These are phyloP conservation scores for Globisporangium paroecandrum DNA, from an alignment of 352 stramenopile genomes.

Conservation along the genomic window DNA sequence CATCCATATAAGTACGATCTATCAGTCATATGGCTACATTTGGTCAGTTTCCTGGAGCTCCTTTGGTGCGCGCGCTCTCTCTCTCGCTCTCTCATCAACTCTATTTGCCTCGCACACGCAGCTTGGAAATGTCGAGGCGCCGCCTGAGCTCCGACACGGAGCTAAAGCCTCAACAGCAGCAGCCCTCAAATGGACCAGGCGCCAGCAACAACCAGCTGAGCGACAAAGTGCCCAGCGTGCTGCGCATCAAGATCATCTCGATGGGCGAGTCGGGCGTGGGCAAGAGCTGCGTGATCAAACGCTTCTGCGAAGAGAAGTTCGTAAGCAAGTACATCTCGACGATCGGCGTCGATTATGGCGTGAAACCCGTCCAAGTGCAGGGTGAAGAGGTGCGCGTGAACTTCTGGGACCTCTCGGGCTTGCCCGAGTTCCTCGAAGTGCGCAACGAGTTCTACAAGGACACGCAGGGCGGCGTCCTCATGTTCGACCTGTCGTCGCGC, in stretches of 20 bases:
- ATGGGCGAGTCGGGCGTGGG: conserved; percentile 88
- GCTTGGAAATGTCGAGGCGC: conserved; percentile 14
- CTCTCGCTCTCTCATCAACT: no score
- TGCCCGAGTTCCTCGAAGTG: conserved; percentile 93
- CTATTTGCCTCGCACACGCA: neutral
- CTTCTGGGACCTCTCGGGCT: conserved; percentile 93
- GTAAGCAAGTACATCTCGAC: conserved; percentile 95
- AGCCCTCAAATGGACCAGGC: neutral
- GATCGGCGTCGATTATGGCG: conserved; percentile 95
- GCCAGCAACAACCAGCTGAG: conserved; percentile 24
- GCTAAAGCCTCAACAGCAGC: neutral
- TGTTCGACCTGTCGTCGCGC: conserved; percentile 68
- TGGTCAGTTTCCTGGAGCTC: neutral
- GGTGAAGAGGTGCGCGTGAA: conserved; percentile 86
- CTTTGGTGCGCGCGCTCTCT: no score
- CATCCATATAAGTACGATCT: neutral
- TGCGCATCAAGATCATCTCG: conserved; percentile 93
- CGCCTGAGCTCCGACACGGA: conserved; percentile 3
- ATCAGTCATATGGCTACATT: neutral
- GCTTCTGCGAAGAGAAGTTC: conserved; percentile 95
- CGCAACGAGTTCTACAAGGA: conserved; percentile 98
- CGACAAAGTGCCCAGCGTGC: conserved; percentile 33
- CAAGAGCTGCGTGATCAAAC: conserved; percentile 95
- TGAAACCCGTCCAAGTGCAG: conserved; percentile 85
- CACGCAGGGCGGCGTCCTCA: conserved; percentile 71